These are phyloP conservation scores for Nothopassalora personata DNA, from an alignment of 2,329 filamentous ascomycete species.

Conservation along the genomic window DNA sequence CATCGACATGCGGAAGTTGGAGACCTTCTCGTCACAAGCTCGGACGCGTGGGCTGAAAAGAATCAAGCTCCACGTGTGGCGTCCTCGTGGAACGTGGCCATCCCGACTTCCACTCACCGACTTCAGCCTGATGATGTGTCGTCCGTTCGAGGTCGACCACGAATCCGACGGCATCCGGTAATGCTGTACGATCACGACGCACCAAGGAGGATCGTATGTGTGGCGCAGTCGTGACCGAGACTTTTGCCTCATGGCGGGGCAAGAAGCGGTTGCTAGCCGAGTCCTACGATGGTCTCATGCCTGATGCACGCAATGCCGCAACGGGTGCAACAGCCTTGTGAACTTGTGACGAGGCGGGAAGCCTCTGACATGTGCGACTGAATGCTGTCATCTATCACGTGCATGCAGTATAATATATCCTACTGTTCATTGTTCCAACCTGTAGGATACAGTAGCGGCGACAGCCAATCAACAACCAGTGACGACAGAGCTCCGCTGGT, in stretches of 20 bases:
- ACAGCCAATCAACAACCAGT: background rate
- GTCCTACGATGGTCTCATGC: background rate
- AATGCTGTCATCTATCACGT: background rate
- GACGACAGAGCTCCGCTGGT: background rate
- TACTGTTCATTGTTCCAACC: background rate
- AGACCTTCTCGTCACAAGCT: background rate
- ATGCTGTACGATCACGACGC: background rate
- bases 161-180: background rate
- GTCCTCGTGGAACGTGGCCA: background rate
- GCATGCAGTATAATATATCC: background rate
- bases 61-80: background rate
- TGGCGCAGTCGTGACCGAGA: background rate
- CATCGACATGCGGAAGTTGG: background rate
- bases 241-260: background rate
- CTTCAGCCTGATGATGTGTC: background rate
- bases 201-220: background rate
- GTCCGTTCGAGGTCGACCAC: background rate
- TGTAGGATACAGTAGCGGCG: background rate
- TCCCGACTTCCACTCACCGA: background rate
- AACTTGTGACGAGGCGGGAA: background rate
- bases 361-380: background rate
- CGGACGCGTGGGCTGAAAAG: background rate
- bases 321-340: background rate
- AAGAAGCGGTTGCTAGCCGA: background rate
- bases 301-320: background rate